Percentiles rank a stretch among this genome's conserved stretches.
Evolutionary conservation across 345 rosid species (phyloP).

Genomic region (Rubroshorea leprosula): DNA sequence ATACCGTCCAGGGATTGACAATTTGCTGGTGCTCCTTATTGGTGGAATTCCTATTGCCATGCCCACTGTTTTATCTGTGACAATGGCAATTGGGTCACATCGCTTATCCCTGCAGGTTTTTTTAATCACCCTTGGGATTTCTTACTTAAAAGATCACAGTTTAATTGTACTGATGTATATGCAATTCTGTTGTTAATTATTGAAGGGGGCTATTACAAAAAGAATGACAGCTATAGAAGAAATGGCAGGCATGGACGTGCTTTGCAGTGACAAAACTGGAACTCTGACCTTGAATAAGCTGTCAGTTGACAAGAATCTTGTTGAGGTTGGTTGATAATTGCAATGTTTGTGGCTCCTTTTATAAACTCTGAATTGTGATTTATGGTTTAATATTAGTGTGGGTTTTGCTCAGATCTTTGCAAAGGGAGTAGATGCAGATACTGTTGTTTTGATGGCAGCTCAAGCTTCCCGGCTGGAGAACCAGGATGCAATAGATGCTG

Average conservation of each 20-base stretch:
- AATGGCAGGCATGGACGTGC: too few species aligned
- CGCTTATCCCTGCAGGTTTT: conserved; percentile 57
- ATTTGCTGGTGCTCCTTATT: conserved; percentile 59
- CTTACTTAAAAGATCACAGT: neutral
- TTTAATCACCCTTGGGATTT: too few species aligned
- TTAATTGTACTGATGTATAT: neutral
- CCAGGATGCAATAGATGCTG: conserved; percentile 1
- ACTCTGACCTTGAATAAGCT: neutral
- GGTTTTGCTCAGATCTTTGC: neutral
- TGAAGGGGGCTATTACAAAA: conserved; percentile 1
- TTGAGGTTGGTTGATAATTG: neutral
- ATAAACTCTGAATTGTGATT: too few species aligned
- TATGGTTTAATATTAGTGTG: too few species aligned
- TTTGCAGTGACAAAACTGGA: conserved; percentile 3
- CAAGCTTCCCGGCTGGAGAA: neutral
- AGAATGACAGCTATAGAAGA: conserved; percentile 5
- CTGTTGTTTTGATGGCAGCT: neutral
- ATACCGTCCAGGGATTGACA: conserved; percentile 85
- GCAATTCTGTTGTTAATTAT: neutral
- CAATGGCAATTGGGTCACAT: conserved; percentile 71
- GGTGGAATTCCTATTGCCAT: conserved; percentile 76
- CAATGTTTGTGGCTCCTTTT: too few species aligned
- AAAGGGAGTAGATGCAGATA: neutral
- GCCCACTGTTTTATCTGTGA: conserved; percentile 68
- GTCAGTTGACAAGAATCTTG: neutral